Conservation (phyloP, 2,329 filamentous ascomycete genomes). For the Phialophora chinensis region DNA sequence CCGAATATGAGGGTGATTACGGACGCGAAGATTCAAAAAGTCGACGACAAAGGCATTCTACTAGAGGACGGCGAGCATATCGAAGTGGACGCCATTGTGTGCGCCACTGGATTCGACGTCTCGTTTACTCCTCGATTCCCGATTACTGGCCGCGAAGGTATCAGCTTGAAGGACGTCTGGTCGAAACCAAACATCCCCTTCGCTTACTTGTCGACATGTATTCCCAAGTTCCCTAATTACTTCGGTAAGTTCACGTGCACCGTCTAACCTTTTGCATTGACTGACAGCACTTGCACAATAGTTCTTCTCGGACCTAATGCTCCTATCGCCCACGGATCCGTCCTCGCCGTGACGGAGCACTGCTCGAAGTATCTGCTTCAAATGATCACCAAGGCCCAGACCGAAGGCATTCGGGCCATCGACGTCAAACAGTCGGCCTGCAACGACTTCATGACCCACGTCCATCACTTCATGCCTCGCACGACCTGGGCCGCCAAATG, state of each 20-base stretch:
- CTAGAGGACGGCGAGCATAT: conserved; percentile 41
- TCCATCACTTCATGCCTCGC: conserved; percentile 48
- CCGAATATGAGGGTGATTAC: conserved; percentile 38
- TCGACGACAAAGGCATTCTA: conserved; percentile 33
- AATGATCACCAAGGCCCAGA: conserved; percentile 39
- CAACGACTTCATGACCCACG: conserved; percentile 46
- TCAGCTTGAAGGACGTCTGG: conserved; percentile 47
- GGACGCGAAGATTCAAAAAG: conserved; percentile 34
- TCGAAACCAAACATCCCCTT: conserved; percentile 37
- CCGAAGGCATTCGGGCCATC: conserved; percentile 29
- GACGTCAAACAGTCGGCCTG: conserved; percentile 38
- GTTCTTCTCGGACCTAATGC: conserved; percentile 39
- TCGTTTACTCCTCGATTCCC: conserved; percentile 41
- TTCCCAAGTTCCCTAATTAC: conserved; percentile 40
- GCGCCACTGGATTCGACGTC: conserved; percentile 46
- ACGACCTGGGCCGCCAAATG: conserved; percentile 43
- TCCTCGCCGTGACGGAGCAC: conserved; percentile 40
- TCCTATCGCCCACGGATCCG: conserved; percentile 40
- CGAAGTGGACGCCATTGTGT: conserved; percentile 40
- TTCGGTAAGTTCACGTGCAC: conserved; percentile 25
- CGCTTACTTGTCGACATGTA: conserved; percentile 33
- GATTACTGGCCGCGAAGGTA: conserved; percentile 31
- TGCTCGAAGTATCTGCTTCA: conserved; percentile 38
- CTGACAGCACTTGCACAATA: neutral
- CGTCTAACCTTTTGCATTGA: neutral